Evolutionary conservation across 768 basidiomycete species (phyloP).

Genomic region (Coprinopsis cinerea): DNA sequence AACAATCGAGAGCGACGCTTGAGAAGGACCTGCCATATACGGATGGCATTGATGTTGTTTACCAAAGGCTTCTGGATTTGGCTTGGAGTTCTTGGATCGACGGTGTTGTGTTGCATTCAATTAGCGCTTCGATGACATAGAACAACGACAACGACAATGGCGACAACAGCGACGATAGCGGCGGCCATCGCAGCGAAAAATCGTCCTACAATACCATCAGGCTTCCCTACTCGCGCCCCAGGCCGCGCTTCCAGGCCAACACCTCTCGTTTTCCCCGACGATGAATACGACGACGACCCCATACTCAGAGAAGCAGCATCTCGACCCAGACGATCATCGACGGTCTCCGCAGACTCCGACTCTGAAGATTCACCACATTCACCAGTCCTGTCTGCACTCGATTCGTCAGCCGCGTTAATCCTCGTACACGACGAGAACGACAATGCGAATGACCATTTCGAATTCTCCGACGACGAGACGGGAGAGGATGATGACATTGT

Average conservation of each 20-base stretch:
- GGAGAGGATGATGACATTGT: slow-evolving; percentile 43
- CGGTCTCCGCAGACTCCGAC: slow-evolving; percentile 1
- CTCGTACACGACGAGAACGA: slow-evolving; percentile 55
- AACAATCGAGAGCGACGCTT: too few species aligned
- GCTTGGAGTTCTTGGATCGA: too few species aligned
- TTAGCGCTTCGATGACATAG: too few species aligned
- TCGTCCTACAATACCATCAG: background rate
- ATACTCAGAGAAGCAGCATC: too few species aligned
- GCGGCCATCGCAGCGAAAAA: slow-evolving; percentile 4
- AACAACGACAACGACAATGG: slow-evolving; percentile 3
- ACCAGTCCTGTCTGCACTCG: slow-evolving; percentile 20
- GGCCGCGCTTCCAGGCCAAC: background rate
- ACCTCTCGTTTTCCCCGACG: background rate
- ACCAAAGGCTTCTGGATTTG: too few species aligned
- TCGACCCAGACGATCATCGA: background rate
- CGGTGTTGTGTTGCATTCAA: too few species aligned
- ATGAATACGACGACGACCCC: background rate
- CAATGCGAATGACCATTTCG: slow-evolving; percentile 31
- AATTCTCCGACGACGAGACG: slow-evolving; percentile 28
- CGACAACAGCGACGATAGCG: slow-evolving; percentile 1
- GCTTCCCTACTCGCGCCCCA: background rate
- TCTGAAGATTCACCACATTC: slow-evolving; percentile 1
- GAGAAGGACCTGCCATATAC: too few species aligned
- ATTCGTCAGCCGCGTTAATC: slow-evolving; percentile 52
- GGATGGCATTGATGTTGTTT: too few species aligned